A percentile compares a stretch with the other conserved stretches of the same genome.
These are phyloP conservation scores for Pelargonium nanum DNA, from an alignment of 345 rosid species.

Conservation along the genomic window DNA sequence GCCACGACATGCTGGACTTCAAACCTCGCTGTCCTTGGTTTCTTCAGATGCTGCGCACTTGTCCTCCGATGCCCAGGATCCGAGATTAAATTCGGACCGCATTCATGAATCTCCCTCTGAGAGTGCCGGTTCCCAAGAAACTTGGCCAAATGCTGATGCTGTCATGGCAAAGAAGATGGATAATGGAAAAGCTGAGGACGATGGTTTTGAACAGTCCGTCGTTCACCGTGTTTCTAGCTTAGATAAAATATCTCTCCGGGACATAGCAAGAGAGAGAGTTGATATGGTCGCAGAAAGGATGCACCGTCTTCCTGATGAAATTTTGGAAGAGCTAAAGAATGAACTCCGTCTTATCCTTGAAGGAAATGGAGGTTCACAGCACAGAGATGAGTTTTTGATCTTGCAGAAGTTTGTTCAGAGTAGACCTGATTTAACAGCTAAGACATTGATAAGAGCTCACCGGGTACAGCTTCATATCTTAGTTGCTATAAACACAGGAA, in stretches of 20 bases:
- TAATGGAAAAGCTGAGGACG: constrained; percentile 56
- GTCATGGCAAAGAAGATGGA: constrained; percentile 52
- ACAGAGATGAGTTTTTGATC: constrained; percentile 61
- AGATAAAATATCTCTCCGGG: constrained; percentile 69
- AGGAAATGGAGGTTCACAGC: constrained; percentile 78
- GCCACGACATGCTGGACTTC: constrained; percentile 45
- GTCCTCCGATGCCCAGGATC: constrained; percentile 50
- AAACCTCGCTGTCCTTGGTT: constrained; percentile 57
- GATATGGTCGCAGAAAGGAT: constrained; percentile 70
- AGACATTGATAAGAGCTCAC: constrained; percentile 72
- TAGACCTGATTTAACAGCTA: constrained; percentile 69
- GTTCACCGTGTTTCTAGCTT: constrained; percentile 48
- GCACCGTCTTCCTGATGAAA: constrained; percentile 61
- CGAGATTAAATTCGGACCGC: constrained; percentile 57
- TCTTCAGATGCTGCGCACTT: constrained; percentile 49
- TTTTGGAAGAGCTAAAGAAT: constrained; percentile 69
- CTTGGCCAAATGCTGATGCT: constrained; percentile 81
- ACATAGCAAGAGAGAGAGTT: constrained; percentile 80
- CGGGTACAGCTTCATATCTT: constrained; percentile 78
- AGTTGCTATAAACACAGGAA: constrained; percentile 83
- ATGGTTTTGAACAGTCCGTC: constrained; percentile 59
- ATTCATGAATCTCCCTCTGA: constrained; percentile 87
- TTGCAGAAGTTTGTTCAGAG: constrained; percentile 75
- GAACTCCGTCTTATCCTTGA: constrained; percentile 66
- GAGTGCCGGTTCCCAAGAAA: constrained; percentile 93